These are phyloP conservation scores for Hygrocybe coccinea DNA, from an alignment of 768 basidiomycete species.

Conservation along the genomic window DNA sequence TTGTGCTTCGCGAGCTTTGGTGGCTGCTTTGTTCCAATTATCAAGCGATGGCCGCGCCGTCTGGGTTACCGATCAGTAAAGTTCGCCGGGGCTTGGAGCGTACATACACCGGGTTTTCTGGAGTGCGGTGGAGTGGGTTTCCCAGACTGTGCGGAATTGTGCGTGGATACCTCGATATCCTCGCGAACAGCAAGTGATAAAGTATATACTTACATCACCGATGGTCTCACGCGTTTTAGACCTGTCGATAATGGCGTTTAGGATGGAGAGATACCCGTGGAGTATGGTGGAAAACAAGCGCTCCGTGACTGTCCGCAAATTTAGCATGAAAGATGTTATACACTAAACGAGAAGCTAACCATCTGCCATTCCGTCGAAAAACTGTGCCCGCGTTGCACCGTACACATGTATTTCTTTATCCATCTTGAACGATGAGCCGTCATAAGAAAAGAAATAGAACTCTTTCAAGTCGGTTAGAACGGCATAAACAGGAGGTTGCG, in stretches of 20 bases:
- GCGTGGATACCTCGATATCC: background rate
- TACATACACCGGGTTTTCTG: background rate
- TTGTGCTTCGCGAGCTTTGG: background rate
- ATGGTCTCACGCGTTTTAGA: background rate
- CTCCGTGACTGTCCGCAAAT: background rate
- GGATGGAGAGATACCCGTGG: background rate
- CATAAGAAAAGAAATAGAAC: background rate
- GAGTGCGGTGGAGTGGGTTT: background rate
- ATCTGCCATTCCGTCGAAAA: slow-evolving; percentile 1
- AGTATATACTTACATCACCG: background rate
- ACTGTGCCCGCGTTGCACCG: background rate
- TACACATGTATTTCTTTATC: background rate
- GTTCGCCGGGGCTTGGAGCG: background rate
- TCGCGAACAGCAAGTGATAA: background rate
- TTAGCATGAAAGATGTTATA: background rate
- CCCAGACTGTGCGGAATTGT: background rate
- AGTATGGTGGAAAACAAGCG: background rate
- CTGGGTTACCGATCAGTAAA: background rate
- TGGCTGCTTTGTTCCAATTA: background rate
- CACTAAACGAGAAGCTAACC: background rate
- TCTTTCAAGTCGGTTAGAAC: background rate
- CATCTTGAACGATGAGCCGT: background rate
- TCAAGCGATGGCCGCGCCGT: background rate
- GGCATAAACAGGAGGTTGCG: slow-evolving; percentile 1
- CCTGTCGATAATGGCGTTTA: background rate